Conservation (phyloP, 495 filamentous ascomycete species). For the Viridothelium virens region DNA sequence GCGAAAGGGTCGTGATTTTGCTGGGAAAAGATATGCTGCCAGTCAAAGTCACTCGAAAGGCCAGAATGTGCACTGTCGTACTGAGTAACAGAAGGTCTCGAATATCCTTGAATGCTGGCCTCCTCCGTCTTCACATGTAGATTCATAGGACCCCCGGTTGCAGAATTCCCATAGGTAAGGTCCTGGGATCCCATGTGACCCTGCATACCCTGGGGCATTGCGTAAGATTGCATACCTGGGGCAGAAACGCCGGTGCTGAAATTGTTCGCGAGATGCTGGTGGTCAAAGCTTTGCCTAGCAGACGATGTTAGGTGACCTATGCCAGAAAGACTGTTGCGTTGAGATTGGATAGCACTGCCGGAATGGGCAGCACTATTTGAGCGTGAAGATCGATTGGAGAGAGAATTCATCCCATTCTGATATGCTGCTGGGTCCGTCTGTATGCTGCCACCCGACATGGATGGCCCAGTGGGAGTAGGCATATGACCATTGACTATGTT, state of each 20-base stretch:
- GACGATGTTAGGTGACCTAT: not conserved
- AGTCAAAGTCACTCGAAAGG: not conserved
- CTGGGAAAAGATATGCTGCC: conserved; percentile 5
- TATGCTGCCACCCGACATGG: not conserved
- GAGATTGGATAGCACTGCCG: conserved; percentile 6
- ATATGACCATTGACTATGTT: not conserved
- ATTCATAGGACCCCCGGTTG: conserved; percentile 4
- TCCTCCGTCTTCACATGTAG: conserved; percentile 22
- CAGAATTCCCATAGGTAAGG: not conserved
- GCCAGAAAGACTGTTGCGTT: conserved; percentile 6
- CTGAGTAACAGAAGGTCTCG: not conserved
- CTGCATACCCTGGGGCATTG: not conserved
- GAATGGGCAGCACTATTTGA: conserved; percentile 12
- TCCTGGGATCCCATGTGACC: conserved; percentile 4
- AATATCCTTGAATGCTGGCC: not conserved
- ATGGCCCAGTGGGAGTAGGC: not conserved
- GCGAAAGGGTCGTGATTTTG: not conserved
- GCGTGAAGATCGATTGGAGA: conserved; percentile 12
- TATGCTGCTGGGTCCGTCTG: conserved; percentile 1
- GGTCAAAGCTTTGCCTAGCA: conserved; percentile 6
- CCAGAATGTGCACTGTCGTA: conserved; percentile 4
- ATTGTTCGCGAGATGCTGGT: not conserved
- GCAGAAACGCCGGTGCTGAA: conserved; percentile 5
- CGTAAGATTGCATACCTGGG: not conserved
- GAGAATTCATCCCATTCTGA: not conserved